phyloP scores from a whole-genome alignment of 164 flowering plant genomes.

The Magnolia changhungtana region DNA sequence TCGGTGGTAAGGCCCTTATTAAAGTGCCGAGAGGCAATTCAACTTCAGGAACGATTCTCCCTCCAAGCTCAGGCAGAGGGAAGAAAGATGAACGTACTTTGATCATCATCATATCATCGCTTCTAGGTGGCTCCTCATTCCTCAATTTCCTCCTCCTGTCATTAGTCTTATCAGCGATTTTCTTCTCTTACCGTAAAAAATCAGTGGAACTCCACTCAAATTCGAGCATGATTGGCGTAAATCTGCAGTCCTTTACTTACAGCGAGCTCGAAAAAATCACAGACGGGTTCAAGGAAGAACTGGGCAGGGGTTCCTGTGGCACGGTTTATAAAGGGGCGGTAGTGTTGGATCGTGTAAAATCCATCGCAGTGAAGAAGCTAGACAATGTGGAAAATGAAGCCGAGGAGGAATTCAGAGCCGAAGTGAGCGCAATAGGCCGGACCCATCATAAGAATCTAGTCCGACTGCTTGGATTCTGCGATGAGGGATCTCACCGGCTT shows the following conservation, averaged over 20 bases:
- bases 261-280: constrained; percentile 22
- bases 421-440: constrained; percentile 20
- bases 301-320: constrained; percentile 4
- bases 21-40: constrained; percentile 12
- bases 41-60: not conserved
- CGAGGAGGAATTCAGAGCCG: constrained; percentile 20
- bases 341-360: not conserved
- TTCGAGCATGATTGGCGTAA: not conserved
- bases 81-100: not conserved
- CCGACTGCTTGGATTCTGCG: constrained; percentile 16
- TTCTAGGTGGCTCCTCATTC: constrained; percentile 11
- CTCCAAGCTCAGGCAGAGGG: not conserved
- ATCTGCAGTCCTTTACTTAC: constrained; percentile 16
- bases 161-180: constrained; percentile 10
- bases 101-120: not conserved
- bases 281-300: constrained; percentile 15
- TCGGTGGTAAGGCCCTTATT: constrained; percentile 14
- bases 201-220: not conserved
- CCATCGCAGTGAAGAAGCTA: constrained; percentile 22
- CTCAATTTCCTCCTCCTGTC: not conserved
- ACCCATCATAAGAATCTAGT: constrained; percentile 28
- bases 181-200: constrained; percentile 10
- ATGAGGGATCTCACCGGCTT: constrained; percentile 13
- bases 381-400: constrained; percentile 8
- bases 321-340: constrained; percentile 19